Conservation (phyloP, 768 basidiomycete species). For the Amanita thiersii region DNA sequence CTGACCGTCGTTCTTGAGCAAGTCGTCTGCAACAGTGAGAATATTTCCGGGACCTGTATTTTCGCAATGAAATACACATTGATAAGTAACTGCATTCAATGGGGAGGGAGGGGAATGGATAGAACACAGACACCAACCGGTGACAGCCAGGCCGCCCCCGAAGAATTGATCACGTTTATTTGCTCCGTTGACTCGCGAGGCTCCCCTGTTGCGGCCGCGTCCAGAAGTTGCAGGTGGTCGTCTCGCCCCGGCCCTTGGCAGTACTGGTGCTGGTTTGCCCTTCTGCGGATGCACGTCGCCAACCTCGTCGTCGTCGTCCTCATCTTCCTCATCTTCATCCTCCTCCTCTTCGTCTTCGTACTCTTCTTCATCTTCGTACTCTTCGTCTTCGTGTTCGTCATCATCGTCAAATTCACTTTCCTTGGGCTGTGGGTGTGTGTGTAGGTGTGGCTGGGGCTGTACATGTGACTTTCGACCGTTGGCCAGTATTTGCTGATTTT, state of each 20-base stretch:
- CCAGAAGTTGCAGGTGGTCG: constrained; percentile 14
- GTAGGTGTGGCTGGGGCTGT: constrained; percentile 22
- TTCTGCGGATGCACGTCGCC: constrained; percentile 43
- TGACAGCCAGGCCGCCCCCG: constrained; percentile 76
- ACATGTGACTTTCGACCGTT: constrained; percentile 15
- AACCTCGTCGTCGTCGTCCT: constrained; percentile 32
- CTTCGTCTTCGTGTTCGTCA: constrained; percentile 64
- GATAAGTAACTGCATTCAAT: constrained; percentile 11
- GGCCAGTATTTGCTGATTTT: constrained; percentile 5
- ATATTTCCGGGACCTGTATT: constrained; percentile 80
- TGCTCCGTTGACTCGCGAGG: constrained; percentile 6
- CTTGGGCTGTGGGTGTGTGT: constrained; percentile 32
- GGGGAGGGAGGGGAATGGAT: constrained; percentile 8
- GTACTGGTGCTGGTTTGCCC: constrained; percentile 22
- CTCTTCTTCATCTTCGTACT: constrained; percentile 53
- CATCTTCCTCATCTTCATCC: constrained; percentile 30
- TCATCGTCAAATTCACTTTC: constrained; percentile 65
- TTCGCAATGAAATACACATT: constrained; percentile 10
- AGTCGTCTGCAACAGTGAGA: constrained; percentile 95
- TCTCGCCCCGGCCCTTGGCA: constrained; percentile 8
- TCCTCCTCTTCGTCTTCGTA: constrained; percentile 33
- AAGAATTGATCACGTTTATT: constrained; percentile 20
- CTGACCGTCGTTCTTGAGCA: constrained; percentile 96
- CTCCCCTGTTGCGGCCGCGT: constrained; percentile 25
- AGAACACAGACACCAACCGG: constrained; percentile 40